A percentile compares a stretch with the other conserved stretches of the same genome.
phyloP scores from a whole-genome alignment of 441 rosid genomes.

The Aleurites moluccanus region DNA sequence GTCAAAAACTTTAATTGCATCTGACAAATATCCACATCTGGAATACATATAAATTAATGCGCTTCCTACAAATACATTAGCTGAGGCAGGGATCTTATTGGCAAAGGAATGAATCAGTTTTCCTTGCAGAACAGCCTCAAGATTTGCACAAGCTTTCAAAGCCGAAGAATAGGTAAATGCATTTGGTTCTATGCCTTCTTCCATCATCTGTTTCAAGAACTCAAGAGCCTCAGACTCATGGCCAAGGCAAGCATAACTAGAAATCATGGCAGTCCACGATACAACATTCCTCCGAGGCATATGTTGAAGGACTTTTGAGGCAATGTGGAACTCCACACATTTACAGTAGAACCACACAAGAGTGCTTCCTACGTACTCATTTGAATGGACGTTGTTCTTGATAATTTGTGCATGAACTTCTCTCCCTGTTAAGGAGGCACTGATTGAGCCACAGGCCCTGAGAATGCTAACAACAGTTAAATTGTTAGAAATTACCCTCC shows the following conservation, averaged over 20 bases:
- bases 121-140: conserved; percentile 58
- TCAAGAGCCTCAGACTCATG: conserved; percentile 69
- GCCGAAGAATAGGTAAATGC: conserved; percentile 72
- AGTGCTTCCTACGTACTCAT: conserved; percentile 63
- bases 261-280: conserved; percentile 91
- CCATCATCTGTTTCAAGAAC: conserved; percentile 78
- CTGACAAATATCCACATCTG: conserved; percentile 66
- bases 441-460: conserved; percentile 72
- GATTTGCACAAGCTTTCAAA: conserved; percentile 77
- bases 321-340: conserved; percentile 56
- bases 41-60: conserved; percentile 85
- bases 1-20: conserved; percentile 70
- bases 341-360: conserved; percentile 88
- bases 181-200: conserved; percentile 86
- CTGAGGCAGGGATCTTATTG: conserved; percentile 54
- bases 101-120: conserved; percentile 69
- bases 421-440: conserved; percentile 54
- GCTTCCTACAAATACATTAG: conserved; percentile 74
- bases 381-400: conserved; percentile 48
- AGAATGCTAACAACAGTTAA: conserved; percentile 74
- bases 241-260: conserved; percentile 69
- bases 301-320: conserved; percentile 63
- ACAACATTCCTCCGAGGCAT: conserved; percentile 76
- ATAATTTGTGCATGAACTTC: conserved; percentile 79
- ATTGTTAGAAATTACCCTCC: conserved; percentile 55